phyloP scores from a whole-genome alignment of 192 early-diverging fungal species.

The Coemansia sp. region DNA sequence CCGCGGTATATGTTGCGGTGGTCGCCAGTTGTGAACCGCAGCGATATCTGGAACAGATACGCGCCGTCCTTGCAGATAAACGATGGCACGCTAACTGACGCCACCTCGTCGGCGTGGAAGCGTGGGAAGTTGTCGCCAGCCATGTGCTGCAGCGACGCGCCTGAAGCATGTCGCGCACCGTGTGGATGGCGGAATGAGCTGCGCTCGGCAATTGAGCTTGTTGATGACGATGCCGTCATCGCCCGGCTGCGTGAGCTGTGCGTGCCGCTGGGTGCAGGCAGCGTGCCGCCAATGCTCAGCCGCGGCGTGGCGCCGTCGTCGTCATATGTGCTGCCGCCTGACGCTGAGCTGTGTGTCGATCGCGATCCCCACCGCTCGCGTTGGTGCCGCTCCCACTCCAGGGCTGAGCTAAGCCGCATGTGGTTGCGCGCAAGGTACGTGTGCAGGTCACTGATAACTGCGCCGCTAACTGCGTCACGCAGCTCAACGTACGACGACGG shows the following conservation, averaged over 20 bases:
- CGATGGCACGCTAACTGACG: constrained; percentile 60
- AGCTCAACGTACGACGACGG: constrained; percentile 75
- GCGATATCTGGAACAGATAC: constrained; percentile 68
- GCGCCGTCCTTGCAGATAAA: constrained; percentile 67
- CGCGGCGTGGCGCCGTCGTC: constrained; percentile 39
- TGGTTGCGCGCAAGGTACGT: constrained; percentile 52
- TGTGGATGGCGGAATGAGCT: constrained; percentile 45
- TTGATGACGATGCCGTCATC: constrained; percentile 44
- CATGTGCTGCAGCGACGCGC: constrained; percentile 41
- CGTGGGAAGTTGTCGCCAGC: constrained; percentile 44
- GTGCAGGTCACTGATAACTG: constrained; percentile 60
- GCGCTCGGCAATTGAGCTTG: constrained; percentile 51
- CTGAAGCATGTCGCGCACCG: constrained; percentile 50
- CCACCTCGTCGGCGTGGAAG: constrained; percentile 39
- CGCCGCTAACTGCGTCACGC: constrained; percentile 65
- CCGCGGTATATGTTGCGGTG: constrained; percentile 65
- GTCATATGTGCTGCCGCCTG: constrained; percentile 27
- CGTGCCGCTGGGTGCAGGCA: constrained; percentile 7
- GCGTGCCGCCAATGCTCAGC: constrained; percentile 12
- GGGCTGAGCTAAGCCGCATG: constrained; percentile 49
- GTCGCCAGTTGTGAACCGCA: constrained; percentile 52
- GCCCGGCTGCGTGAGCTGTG: constrained; percentile 37
- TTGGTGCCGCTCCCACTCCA: constrained; percentile 58
- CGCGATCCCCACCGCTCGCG: constrained; percentile 45
- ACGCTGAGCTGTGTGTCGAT: constrained; percentile 38